Percentiles rank a stretch among this genome's conserved stretches.
These are phyloP conservation scores for Penicillium alfredii DNA, from an alignment of 495 filamentous ascomycete genomes.

Conservation along the genomic window DNA sequence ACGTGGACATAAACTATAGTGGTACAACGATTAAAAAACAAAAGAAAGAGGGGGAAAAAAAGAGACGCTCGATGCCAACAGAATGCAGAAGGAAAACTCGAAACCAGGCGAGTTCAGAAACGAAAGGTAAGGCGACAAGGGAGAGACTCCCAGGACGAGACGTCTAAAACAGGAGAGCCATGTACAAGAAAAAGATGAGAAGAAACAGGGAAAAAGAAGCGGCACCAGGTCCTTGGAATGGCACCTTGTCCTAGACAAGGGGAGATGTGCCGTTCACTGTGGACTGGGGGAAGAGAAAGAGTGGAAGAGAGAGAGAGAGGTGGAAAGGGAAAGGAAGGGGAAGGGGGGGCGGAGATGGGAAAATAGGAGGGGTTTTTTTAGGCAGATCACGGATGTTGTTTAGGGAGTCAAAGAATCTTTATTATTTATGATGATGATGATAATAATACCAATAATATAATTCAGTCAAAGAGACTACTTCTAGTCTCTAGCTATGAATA, in stretches of 20 bases:
- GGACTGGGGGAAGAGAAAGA: constrained; percentile 13
- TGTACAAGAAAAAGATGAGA: constrained; percentile 30
- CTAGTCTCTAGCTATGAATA: too few relatives aligned
- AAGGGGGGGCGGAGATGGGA: constrained; percentile 12
- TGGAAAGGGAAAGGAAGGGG: constrained; percentile 10
- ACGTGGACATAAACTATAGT: constrained; percentile 33
- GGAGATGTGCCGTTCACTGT: constrained; percentile 24
- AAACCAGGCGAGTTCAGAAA: constrained; percentile 31
- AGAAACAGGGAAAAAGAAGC: constrained; percentile 18
- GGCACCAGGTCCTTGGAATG: constrained; percentile 26
- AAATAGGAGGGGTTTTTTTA: constrained; percentile 16
- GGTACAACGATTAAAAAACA: constrained; percentile 31
- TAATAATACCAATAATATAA: too few relatives aligned
- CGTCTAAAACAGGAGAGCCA: constrained; percentile 33
- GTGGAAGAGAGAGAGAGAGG: constrained; percentile 8
- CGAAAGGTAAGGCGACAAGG: constrained; percentile 26
- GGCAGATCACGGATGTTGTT: too few relatives aligned
- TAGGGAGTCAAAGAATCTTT: too few relatives aligned
- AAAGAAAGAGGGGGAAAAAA: constrained; percentile 14
- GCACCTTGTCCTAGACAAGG: constrained; percentile 23
- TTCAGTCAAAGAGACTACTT: too few relatives aligned
- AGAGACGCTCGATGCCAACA: constrained; percentile 24
- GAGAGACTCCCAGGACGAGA: constrained; percentile 11
- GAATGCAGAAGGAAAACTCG: constrained; percentile 35
- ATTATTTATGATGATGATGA: too few relatives aligned